Evolutionary conservation across 2,329 filamentous ascomycete genomes (phyloP).

Genomic region (Penicillium sp.): DNA sequence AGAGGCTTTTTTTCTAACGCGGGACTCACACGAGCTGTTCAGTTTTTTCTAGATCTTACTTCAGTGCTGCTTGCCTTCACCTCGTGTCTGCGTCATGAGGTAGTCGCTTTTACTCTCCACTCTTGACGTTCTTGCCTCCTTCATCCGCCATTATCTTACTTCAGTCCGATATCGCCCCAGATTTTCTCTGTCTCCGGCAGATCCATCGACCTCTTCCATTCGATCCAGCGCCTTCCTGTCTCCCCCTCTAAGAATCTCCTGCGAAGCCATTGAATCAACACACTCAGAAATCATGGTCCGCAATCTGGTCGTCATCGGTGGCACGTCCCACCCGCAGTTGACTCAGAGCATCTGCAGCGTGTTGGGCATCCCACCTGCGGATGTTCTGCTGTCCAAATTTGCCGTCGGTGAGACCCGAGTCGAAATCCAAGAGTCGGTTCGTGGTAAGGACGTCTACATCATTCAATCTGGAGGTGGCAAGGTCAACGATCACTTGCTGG

Average conservation of each 20-base stretch:
- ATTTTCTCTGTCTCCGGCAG: slow-evolving; percentile 25
- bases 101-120: slow-evolving; percentile 27
- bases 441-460: slow-evolving; percentile 98
- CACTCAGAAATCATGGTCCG: slow-evolving; percentile 67
- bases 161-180: slow-evolving; percentile 28
- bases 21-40: slow-evolving; percentile 34
- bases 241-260: slow-evolving; percentile 14
- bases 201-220: slow-evolving; percentile 26
- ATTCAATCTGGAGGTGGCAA: slow-evolving; percentile 90
- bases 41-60: slow-evolving; percentile 18
- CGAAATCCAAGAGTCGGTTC: slow-evolving; percentile 93
- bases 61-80: slow-evolving; percentile 21
- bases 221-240: slow-evolving; percentile 15
- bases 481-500: slow-evolving; percentile 95
- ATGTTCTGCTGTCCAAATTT: slow-evolving; percentile 86
- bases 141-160: slow-evolving; percentile 4
- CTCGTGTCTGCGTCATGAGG: slow-evolving; percentile 33
- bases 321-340: slow-evolving; percentile 86
- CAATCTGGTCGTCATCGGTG: slow-evolving; percentile 90
- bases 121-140: slow-evolving; percentile 7
- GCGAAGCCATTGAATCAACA: slow-evolving; percentile 5
- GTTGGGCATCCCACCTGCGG: slow-evolving; percentile 80
- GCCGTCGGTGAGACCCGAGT: slow-evolving; percentile 92
- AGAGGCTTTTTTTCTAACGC: slow-evolving; percentile 38
- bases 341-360: slow-evolving; percentile 84